phyloP scores from a whole-genome alignment of 1,284 basidiomycete genomes.

The Coniferiporia weirii region DNA sequence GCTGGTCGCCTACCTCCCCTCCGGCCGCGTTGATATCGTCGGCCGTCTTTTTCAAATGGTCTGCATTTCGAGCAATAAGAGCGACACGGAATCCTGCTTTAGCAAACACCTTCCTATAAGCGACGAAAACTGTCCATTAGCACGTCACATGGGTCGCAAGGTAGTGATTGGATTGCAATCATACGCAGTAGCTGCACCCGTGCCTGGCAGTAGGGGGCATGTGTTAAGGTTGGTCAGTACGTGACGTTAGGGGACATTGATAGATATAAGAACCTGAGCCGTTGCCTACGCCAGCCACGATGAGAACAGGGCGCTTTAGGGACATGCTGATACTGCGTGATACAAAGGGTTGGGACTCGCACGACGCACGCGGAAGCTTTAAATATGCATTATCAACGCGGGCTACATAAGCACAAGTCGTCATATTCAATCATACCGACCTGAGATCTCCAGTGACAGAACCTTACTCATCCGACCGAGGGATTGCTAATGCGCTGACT shows the following conservation, averaged over 20 bases:
- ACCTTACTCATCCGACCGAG: neutral
- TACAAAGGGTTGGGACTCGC: neutral
- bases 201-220: constrained; percentile 5
- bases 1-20: constrained; percentile 21
- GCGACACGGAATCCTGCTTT: constrained; percentile 28
- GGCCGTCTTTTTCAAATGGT: constrained; percentile 21
- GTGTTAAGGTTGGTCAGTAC: neutral
- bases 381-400: neutral
- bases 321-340: neutral
- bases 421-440: neutral
- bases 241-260: neutral
- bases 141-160: neutral
- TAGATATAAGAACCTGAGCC: neutral
- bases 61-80: constrained; percentile 26
- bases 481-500: neutral
- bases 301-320: constrained; percentile 1
- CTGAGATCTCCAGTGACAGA: neutral
- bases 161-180: neutral
- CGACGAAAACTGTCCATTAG: neutral
- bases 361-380: neutral
- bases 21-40: constrained; percentile 23
- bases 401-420: neutral
- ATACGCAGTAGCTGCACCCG: constrained; percentile 18
- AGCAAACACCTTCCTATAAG: constrained; percentile 12
- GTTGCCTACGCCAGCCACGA: constrained; percentile 6